Conservation (phyloP, 2,329 filamentous ascomycete species). For the Penicillium sp. region DNA sequence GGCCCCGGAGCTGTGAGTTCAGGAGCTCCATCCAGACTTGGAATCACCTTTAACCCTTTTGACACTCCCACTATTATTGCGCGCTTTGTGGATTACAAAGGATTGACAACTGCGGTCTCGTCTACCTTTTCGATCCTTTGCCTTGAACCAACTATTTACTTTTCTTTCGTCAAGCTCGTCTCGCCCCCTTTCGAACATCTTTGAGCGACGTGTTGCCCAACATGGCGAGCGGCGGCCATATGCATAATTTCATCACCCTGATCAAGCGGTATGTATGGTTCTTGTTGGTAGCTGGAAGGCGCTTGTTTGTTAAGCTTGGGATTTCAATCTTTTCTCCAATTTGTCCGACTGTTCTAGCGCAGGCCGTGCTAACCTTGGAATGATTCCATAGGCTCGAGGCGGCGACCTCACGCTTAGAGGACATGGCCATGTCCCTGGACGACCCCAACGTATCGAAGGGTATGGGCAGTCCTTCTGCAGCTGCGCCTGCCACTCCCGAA, state of each 20-base stretch:
- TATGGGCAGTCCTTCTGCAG: constrained; percentile 29
- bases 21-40: constrained; percentile 21
- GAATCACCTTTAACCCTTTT: constrained; percentile 13
- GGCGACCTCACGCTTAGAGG: constrained; percentile 92
- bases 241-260: constrained; percentile 95
- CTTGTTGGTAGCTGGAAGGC: background rate
- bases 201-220: constrained; percentile 31
- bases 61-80: constrained; percentile 14
- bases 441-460: constrained; percentile 52
- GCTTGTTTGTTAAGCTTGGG: background rate
- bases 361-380: constrained; percentile 49
- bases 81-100: constrained; percentile 9
- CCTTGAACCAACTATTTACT: too few species aligned
- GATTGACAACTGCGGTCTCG: background rate
- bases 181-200: constrained; percentile 10
- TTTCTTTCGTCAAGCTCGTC: background rate
- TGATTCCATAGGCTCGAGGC: constrained; percentile 79
- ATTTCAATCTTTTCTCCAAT: constrained; percentile 4
- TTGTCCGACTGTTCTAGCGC: background rate
- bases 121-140: background rate
- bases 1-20: constrained; percentile 24
- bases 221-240: constrained; percentile 75
- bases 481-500: constrained; percentile 30
- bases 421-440: constrained; percentile 78
- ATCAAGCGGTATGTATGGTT: constrained; percentile 82